Conservation (phyloP, 23 red algal species). For the Porphyridium purpureum region DNA sequence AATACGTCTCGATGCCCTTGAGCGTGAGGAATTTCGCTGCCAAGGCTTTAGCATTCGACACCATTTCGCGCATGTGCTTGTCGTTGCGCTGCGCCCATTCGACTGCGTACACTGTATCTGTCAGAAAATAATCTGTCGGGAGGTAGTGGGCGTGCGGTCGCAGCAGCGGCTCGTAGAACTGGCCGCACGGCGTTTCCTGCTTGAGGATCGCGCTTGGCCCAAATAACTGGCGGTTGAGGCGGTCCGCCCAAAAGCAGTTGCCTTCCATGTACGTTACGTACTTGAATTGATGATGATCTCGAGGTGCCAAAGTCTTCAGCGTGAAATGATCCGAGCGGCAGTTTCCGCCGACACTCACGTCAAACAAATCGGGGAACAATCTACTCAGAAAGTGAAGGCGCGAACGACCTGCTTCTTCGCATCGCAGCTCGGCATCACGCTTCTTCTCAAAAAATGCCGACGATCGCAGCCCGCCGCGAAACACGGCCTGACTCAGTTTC, state of each 20-base stretch:
- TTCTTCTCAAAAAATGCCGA: conserved; percentile 45
- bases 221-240: conserved; percentile 72
- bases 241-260: conserved; percentile 99
- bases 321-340: conserved; percentile 25
- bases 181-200: conserved; percentile 90
- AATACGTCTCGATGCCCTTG: conserved; percentile 42
- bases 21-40: conserved; percentile 48
- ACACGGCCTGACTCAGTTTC: conserved; percentile 55
- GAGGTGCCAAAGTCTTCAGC: conserved; percentile 18
- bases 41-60: conserved; percentile 63
- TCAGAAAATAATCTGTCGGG: conserved; percentile 78
- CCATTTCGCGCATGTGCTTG: conserved; percentile 29
- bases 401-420: conserved; percentile 37
- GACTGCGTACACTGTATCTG: conserved; percentile 35
- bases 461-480: conserved; percentile 65
- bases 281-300: conserved; percentile 58
- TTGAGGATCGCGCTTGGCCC: conserved; percentile 72
- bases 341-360: conserved; percentile 46
- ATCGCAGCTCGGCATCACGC: conserved; percentile 45
- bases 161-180: conserved; percentile 86
- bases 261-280: conserved; percentile 93
- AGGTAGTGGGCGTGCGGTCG: conserved; percentile 74
- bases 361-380: conserved; percentile 33
- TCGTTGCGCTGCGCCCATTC: conserved; percentile 51
- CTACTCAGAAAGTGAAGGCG: conserved; percentile 11